These are phyloP conservation scores for Gelatoporia subvermispora DNA, from an alignment of 768 basidiomycete genomes.

Conservation along the genomic window DNA sequence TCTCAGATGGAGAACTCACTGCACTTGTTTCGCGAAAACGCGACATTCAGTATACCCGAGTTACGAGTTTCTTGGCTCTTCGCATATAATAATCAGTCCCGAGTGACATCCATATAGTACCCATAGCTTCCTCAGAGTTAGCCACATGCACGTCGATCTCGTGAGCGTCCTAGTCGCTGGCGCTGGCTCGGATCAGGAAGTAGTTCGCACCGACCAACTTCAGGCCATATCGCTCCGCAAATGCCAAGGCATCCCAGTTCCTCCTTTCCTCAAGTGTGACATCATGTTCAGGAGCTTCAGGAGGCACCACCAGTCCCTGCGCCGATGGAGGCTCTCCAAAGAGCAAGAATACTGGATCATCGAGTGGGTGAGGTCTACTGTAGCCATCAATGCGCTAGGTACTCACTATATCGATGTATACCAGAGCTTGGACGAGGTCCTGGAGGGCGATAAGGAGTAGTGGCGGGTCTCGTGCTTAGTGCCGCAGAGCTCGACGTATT, in stretches of 20 bases:
- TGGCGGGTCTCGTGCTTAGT: conserved; percentile 39
- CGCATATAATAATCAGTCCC: too few species aligned
- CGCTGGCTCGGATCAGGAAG: conserved; percentile 26
- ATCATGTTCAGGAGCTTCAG: conserved; percentile 41
- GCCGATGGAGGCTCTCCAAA: conserved; percentile 49
- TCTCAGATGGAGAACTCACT: too few species aligned
- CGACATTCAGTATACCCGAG: too few species aligned
- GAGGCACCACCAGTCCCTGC: conserved; percentile 35
- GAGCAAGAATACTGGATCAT: conserved; percentile 44
- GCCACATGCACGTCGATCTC: too few species aligned
- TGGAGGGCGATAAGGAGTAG: conserved; percentile 54
- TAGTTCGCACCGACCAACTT: conserved; percentile 58
- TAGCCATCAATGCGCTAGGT: background rate
- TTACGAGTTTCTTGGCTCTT: too few species aligned
- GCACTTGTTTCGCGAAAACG: too few species aligned
- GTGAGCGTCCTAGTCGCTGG: too few species aligned
- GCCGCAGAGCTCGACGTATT: conserved; percentile 32
- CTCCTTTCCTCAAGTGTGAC: conserved; percentile 39
- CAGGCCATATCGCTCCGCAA: conserved; percentile 47
- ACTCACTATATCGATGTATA: conserved; percentile 53
- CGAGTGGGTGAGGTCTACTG: conserved; percentile 3
- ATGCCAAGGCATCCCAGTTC: conserved; percentile 51
- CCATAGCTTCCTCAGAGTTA: too few species aligned
- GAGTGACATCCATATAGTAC: too few species aligned
- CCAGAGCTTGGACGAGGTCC: conserved; percentile 51